phyloP scores from a whole-genome alignment of 805 yeast species.

The Komagataella pastoris region DNA sequence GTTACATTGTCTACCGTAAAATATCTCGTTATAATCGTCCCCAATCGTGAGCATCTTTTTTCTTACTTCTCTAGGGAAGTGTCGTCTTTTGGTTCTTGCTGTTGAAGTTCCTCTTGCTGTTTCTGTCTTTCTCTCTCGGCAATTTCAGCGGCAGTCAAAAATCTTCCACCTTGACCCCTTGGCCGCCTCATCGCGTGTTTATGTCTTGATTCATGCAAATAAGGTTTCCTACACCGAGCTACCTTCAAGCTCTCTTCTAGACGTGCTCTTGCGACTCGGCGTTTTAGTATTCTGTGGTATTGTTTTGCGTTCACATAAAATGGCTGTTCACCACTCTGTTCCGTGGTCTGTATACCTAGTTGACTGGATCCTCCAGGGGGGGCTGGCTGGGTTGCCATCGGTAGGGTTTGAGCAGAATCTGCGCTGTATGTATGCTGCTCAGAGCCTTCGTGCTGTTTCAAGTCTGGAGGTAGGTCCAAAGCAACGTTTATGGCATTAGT shows the following conservation, averaged over 20 bases:
- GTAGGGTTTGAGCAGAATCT: neutral
- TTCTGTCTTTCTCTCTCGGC: constrained; percentile 46
- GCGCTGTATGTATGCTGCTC: neutral
- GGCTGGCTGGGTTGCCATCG: neutral
- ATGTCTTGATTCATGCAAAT: constrained; percentile 92
- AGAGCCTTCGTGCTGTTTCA: neutral
- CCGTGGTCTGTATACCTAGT: neutral
- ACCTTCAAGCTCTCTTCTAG: constrained; percentile 80
- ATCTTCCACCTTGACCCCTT: constrained; percentile 97
- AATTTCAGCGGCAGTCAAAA: constrained; percentile 86
- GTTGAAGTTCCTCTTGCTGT: constrained; percentile 10
- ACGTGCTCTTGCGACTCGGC: constrained; percentile 88
- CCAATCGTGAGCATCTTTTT: constrained; percentile 3
- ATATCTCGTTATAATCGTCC: constrained; percentile 2
- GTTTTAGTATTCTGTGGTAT: constrained; percentile 84
- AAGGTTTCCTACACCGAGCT: constrained; percentile 85
- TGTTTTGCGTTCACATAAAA: constrained; percentile 97
- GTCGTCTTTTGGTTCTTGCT: neutral
- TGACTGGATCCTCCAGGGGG: neutral
- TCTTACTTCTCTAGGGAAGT: neutral
- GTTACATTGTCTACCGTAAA: neutral
- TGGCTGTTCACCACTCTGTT: constrained; percentile 56
- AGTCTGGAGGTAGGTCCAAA: neutral
- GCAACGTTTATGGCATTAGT: neutral
- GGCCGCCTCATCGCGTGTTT: constrained; percentile 99